These are phyloP conservation scores for Ogataea paradorogensis DNA, from an alignment of 805 yeast species.

Conservation along the genomic window DNA sequence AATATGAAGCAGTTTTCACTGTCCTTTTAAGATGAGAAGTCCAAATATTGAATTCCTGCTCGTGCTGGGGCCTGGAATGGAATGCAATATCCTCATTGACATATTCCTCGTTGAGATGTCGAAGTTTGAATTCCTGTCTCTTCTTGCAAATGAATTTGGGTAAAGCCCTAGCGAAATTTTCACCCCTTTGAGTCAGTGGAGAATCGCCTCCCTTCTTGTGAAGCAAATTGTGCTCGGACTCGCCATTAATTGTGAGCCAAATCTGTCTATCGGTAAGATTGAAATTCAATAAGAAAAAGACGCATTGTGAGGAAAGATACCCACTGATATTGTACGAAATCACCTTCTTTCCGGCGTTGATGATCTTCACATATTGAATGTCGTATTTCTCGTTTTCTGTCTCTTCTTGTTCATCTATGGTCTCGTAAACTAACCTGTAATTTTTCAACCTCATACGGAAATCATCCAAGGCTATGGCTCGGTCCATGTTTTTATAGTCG, in stretches of 20 bases:
- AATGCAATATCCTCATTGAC: conserved; percentile 30
- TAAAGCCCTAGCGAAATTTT: conserved; percentile 33
- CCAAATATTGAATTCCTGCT: conserved; percentile 35
- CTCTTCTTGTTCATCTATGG: conserved; percentile 64
- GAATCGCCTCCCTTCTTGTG: conserved; percentile 36
- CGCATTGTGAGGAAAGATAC: conserved; percentile 54
- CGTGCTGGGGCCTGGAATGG: conserved; percentile 18
- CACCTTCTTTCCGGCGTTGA: conserved; percentile 59
- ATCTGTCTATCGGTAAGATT: conserved; percentile 36
- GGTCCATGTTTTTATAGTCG: conserved; percentile 85
- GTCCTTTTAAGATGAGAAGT: conserved; percentile 34
- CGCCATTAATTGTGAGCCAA: conserved; percentile 37
- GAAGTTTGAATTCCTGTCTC: conserved; percentile 34
- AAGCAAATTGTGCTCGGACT: conserved; percentile 27
- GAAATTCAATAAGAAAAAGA: conserved; percentile 48
- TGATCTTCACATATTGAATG: conserved; percentile 59
- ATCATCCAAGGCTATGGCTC: conserved; percentile 72
- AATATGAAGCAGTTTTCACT: conserved; percentile 32
- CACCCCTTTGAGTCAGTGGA: conserved; percentile 28
- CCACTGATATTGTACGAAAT: conserved; percentile 57
- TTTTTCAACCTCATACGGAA: conserved; percentile 77
- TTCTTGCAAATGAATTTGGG: conserved; percentile 35
- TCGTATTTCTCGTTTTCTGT: conserved; percentile 43
- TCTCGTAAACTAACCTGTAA: conserved; percentile 86
- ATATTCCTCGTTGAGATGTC: conserved; percentile 32